Evolutionary conservation across 805 yeast genomes (phyloP), one percentile per base, ranked within the genome.

Genomic region (Zygosaccharomyces gambellarensis): DNA sequence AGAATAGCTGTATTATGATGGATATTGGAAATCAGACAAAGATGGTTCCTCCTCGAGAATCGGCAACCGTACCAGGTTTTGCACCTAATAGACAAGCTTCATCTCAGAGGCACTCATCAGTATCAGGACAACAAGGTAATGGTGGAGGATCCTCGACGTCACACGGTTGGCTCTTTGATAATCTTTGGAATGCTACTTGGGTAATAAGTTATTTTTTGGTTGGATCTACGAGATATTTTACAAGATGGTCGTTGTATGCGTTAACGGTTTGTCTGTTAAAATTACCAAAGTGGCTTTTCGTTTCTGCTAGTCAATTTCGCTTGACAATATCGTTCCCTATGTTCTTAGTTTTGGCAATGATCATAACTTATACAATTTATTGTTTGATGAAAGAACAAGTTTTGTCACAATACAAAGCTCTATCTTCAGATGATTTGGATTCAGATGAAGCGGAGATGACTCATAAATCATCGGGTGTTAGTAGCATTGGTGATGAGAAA

Each of bases 401-500:
- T 5, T 43, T 63, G 14, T 63, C 65, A 3, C 62, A 61, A 42
- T 63, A 63, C 43, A 63, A 62, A 49, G 54, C 57, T 12, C 45
- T 62, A 34, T 46, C 54, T 1, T 58, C 64, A 5, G 61, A 55
- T 29, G 53, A 48, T 36, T 23, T 45, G 17, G 49, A 42, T 34
- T 49, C 39, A 17, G 48, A 50, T 31, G 40, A 34, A n/a, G 23
- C 31, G 14, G 40, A 32, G 31, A 23, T 40, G 8, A 29, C 11
- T 2, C 45, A 42, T 17, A 30, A 22, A 11, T 30, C 45, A 10
- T 19, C 45, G n/a, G 25, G 25, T 3, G 28, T 14, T 34, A 10
- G 23, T 4, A 32, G 36, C 8, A 41, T 41, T 32, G 17, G n/a
- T 3, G 45, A 42, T 34, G 36, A 42, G 23, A 42, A 42, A 25